Base-by-base conservation (phyloP, 768 basidiomycete species). In the Naganishia randhawae region DNA sequence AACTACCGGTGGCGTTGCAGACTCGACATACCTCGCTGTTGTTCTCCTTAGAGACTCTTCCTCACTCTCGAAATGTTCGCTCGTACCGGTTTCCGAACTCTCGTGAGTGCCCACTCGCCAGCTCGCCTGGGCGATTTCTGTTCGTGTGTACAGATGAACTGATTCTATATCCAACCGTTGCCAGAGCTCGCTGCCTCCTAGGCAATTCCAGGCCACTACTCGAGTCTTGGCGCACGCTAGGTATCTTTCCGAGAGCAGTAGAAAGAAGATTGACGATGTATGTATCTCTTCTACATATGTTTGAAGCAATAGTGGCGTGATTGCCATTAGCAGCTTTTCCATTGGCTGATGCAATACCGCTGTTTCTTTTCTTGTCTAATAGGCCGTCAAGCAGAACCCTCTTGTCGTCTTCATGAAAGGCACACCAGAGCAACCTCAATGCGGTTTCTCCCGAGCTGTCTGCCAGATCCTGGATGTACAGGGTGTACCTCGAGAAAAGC, bases 361-460 rank as follows among this genome's bases (percentile, higher is more conserved):
- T 52, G 16, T 17, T 31, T 17, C 27, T 39, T 1, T 27, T 14
- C 25, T 45, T 16, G 25, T 11, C n/a, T 32, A 0, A 4, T 71
- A 86, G 72, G 92, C 93, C 2, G 85, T 98, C 31, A 81, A 84
- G 9, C 81, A 84, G 0, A 86, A 85, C 50, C 93, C 93, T 0
- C 85, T 98, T 7, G 96, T 99, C 0, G 83, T 98, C 5, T 98
- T 99, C 83, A 98, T 99, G 95, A 99, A 99, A 78, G 96, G 96
- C 11, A 92, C 89, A 17, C 92, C 90, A 0, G 84, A 87, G 27
- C 77, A 83, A 7, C 95, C 95, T 1, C 87, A 92, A 74, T 98
- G 95, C 70, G 95, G 95, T 14, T 99, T 98, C 85, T 96, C 93
- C 19, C 85, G 95, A 61, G 95, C 95, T 0, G 92, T 89, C 0